A percentile compares a stretch with the other conserved stretches of the same genome.
These are phyloP conservation scores for Chlamydomonas schloesseri DNA, from an alignment of 139 green algal genomes.

Conservation along the genomic window DNA sequence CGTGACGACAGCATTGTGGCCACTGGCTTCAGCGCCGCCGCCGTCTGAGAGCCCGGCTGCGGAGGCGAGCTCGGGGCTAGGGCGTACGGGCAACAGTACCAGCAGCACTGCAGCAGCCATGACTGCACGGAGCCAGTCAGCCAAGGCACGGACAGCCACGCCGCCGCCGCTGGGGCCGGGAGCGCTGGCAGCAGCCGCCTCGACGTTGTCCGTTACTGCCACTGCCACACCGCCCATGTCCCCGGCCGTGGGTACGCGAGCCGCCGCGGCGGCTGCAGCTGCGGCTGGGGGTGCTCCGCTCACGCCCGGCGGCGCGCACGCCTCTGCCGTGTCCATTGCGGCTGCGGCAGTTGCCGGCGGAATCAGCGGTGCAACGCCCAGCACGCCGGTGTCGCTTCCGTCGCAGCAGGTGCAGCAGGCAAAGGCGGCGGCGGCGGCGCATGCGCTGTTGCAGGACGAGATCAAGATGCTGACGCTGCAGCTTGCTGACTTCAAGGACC, in stretches of 20 bases:
- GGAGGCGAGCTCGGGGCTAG: neutral
- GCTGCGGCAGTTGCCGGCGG: neutral
- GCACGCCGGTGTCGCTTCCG: slow-evolving; percentile 1
- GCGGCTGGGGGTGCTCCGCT: neutral
- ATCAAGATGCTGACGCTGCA: neutral
- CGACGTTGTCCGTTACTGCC: neutral
- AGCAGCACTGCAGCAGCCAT: neutral
- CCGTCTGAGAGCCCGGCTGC: neutral
- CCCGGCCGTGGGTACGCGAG: neutral
- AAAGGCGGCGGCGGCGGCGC: slow-evolving; percentile 15
- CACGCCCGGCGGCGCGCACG: too few species aligned
- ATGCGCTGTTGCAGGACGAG: slow-evolving; percentile 12
- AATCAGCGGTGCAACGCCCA: neutral
- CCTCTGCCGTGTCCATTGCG: too few species aligned
- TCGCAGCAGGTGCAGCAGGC: slow-evolving; percentile 21
- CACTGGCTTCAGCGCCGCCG: too few species aligned
- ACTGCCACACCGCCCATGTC: slow-evolving; percentile 16
- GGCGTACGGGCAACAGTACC: slow-evolving; percentile 8
- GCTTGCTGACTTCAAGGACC: slow-evolving; percentile 45
- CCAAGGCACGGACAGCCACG: neutral
- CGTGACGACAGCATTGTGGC: neutral
- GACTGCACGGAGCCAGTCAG: neutral
- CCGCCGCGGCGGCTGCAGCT: neutral
- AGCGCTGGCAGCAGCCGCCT: neutral
- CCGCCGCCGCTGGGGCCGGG: neutral